These are phyloP conservation scores for Neospermospora avenae DNA, from an alignment of 2,329 filamentous ascomycete genomes.

Conservation along the genomic window DNA sequence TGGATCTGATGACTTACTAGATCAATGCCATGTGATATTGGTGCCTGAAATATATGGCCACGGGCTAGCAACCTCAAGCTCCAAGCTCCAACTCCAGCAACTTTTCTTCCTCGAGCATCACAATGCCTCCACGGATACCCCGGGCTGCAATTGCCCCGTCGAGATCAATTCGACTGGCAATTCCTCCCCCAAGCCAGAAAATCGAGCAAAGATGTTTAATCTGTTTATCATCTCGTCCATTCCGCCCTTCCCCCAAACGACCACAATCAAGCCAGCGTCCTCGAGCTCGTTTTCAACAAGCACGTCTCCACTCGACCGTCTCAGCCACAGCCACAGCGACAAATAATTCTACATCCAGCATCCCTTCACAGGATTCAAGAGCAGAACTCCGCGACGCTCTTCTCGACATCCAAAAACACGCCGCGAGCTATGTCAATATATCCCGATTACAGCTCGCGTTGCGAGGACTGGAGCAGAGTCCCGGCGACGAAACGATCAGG, in stretches of 20 bases:
- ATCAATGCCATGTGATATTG: background rate
- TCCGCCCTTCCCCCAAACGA: background rate
- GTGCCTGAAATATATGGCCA: conserved; percentile 15
- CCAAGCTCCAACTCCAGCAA: background rate
- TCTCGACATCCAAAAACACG: conserved; percentile 56
- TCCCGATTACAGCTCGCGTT: conserved; percentile 69
- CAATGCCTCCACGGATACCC: conserved; percentile 35
- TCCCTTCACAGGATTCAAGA: conserved; percentile 6
- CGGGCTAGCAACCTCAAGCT: background rate
- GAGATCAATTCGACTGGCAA: conserved; percentile 13
- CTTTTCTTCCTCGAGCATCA: conserved; percentile 18
- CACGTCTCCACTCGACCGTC: conserved; percentile 19
- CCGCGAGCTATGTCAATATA: conserved; percentile 62
- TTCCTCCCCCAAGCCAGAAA: background rate
- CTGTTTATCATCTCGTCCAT: conserved; percentile 21
- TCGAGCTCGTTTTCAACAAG: conserved; percentile 12
- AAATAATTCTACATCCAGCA: background rate
- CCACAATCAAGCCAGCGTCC: conserved; percentile 8
- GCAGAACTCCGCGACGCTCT: conserved; percentile 42
- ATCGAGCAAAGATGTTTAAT: conserved; percentile 30
- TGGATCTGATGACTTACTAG: background rate
- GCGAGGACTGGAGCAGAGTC: conserved; percentile 55
- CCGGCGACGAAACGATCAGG: conserved; percentile 55
- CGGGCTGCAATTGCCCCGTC: conserved; percentile 23
- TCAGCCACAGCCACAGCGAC: conserved; percentile 9